These are phyloP conservation scores for Asterionellopsis glacialis DNA, from an alignment of 108 stramenopile species.

Conservation along the genomic window DNA sequence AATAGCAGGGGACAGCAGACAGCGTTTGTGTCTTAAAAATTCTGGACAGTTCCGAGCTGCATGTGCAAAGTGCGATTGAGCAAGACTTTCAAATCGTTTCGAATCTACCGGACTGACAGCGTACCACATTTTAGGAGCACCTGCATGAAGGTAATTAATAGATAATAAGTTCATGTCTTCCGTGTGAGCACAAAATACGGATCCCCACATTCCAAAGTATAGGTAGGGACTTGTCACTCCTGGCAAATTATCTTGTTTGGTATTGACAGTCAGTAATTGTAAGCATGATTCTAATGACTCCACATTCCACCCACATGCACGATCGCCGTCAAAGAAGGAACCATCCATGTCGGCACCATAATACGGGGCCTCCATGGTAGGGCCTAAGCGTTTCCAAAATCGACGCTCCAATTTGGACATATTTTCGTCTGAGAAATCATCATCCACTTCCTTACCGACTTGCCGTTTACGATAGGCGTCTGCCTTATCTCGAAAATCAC, in stretches of 20 bases:
- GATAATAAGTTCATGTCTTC: conserved; percentile 98
- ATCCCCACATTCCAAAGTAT: conserved; percentile 89
- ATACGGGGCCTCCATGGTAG: conserved; percentile 82
- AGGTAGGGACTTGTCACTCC: conserved; percentile 87
- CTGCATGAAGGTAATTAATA: conserved; percentile 97
- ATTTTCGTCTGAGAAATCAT: conserved; percentile 23
- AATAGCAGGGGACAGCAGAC: conserved; percentile 77
- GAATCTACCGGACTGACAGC: conserved; percentile 78
- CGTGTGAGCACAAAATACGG: conserved; percentile 89
- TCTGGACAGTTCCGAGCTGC: conserved; percentile 69
- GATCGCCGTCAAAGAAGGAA: conserved; percentile 77
- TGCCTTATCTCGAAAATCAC: conserved; percentile 69
- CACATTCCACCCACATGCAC: conserved; percentile 88
- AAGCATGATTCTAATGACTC: not conserved
- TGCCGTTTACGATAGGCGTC: conserved; percentile 70
- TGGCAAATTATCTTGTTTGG: conserved; percentile 42
- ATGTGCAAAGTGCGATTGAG: conserved; percentile 68
- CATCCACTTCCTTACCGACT: conserved; percentile 29
- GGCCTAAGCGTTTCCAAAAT: conserved; percentile 92
- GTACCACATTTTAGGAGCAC: conserved; percentile 98
- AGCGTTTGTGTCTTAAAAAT: conserved; percentile 96
- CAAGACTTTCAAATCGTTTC: conserved; percentile 78
- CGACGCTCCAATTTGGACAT: conserved; percentile 73
- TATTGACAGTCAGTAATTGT: conserved; percentile 14
- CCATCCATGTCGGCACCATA: conserved; percentile 97